Percentiles rank a stretch among this genome's conserved stretches.
phyloP scores from a whole-genome alignment of 2,329 filamentous ascomycete species.

The Zymoseptoria tritici region DNA sequence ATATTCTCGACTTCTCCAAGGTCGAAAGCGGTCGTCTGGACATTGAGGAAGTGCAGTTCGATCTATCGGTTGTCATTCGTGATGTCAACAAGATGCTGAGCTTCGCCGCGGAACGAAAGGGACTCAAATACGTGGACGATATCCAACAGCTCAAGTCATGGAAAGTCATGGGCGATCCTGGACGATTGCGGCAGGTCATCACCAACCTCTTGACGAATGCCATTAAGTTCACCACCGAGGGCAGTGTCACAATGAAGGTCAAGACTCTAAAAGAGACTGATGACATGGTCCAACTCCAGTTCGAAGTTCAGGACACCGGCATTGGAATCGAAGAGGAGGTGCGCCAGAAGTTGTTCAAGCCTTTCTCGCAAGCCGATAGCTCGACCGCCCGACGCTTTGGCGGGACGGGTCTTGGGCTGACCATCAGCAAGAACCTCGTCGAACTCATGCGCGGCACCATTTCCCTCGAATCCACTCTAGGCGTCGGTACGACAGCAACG shows the following conservation, averaged over 20 bases:
- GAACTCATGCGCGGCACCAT: conserved; percentile 76
- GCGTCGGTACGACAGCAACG: conserved; percentile 62
- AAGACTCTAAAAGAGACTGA: conserved; percentile 55
- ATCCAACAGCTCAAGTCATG: conserved; percentile 55
- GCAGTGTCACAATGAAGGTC: conserved; percentile 60
- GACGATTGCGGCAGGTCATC: conserved; percentile 74
- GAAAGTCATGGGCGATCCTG: conserved; percentile 79
- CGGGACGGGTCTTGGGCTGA: conserved; percentile 69
- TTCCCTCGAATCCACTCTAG: conserved; percentile 57
- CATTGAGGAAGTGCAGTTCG: conserved; percentile 75
- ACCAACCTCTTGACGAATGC: conserved; percentile 72
- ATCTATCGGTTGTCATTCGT: conserved; percentile 61
- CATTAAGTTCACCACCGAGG: conserved; percentile 66
- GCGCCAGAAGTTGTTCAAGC: conserved; percentile 64
- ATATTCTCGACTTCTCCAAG: conserved; percentile 88
- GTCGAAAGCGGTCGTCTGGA: conserved; percentile 65
- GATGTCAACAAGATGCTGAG: conserved; percentile 83
- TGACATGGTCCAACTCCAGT: conserved; percentile 60
- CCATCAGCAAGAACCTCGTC: conserved; percentile 73
- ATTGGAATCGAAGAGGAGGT: conserved; percentile 77
- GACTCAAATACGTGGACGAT: conserved; percentile 63
- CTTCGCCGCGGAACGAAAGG: conserved; percentile 75
- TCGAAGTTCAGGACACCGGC: conserved; percentile 68
- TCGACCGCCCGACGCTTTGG: conserved; percentile 73
- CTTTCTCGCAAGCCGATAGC: conserved; percentile 74